Conservation (phyloP, 2,329 filamentous ascomycete species). For the Botrytis elliptica region DNA sequence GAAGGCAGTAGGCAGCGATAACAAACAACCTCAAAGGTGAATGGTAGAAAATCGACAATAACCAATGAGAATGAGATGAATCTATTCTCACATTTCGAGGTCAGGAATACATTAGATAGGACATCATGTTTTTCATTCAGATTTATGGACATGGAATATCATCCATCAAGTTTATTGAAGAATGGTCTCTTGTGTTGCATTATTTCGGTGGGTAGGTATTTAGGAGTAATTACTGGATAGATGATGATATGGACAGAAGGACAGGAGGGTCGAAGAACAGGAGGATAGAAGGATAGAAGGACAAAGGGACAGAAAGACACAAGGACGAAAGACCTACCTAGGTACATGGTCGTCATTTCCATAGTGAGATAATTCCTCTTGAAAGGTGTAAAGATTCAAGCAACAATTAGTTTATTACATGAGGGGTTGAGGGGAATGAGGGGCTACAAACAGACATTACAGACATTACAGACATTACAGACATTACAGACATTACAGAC, state of each 20-base stretch:
- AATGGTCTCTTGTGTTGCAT: neutral
- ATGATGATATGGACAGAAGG: neutral
- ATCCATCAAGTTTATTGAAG: neutral
- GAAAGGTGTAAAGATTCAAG: neutral
- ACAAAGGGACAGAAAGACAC: neutral
- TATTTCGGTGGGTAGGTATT: neutral
- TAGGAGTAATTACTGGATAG: neutral
- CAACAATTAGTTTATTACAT: neutral
- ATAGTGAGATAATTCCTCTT: neutral
- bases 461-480: neutral
- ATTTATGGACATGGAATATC: neutral
- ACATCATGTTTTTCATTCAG: neutral
- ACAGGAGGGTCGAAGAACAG: neutral
- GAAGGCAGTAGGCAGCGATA: neutral
- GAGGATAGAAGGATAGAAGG: neutral
- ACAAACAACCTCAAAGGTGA: constrained; percentile 3
- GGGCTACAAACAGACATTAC: neutral
- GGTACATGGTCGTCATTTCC: neutral
- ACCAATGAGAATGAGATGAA: neutral
- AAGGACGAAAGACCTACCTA: neutral
- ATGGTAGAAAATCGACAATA: neutral
- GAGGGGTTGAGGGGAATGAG: neutral
- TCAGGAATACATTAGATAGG: neutral
- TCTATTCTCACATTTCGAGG: neutral
- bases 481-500: too few relatives aligned